A percentile compares a stretch with the other conserved stretches of the same genome.
These are phyloP conservation scores for Solanum gracilifrons DNA, from an alignment of 257 asterid species.

Conservation along the genomic window DNA sequence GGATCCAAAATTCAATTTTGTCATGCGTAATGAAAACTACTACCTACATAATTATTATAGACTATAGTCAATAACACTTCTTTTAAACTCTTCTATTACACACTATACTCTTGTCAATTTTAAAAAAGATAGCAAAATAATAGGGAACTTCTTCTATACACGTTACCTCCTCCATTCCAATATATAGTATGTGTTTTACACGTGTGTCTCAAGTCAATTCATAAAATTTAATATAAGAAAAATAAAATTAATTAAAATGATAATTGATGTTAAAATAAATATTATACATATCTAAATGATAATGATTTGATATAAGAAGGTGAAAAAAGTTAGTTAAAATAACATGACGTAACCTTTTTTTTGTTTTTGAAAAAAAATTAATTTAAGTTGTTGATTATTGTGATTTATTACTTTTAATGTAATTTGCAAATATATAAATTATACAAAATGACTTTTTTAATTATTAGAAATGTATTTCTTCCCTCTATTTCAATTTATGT, in stretches of 20 bases:
- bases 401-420: background rate
- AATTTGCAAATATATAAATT: background rate
- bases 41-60: background rate
- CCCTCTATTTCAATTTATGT: no score
- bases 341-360: no score
- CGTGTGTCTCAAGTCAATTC: background rate
- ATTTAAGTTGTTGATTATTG: no score
- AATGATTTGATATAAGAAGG: background rate
- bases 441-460: no score
- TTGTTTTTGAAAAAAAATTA: no score
- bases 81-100: background rate
- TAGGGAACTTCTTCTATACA: background rate
- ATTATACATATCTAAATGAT: no score
- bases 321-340: background rate
- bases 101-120: background rate
- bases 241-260: no score
- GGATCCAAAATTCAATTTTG: background rate
- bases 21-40: background rate
- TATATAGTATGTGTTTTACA: background rate
- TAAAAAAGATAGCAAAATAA: background rate
- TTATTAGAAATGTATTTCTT: background rate
- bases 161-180: background rate
- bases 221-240: no score
- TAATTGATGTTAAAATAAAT: background rate
- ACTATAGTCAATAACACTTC: background rate